Conservation (phyloP, 2,329 filamentous ascomycete genomes). For the Colletotrichum horii region DNA sequence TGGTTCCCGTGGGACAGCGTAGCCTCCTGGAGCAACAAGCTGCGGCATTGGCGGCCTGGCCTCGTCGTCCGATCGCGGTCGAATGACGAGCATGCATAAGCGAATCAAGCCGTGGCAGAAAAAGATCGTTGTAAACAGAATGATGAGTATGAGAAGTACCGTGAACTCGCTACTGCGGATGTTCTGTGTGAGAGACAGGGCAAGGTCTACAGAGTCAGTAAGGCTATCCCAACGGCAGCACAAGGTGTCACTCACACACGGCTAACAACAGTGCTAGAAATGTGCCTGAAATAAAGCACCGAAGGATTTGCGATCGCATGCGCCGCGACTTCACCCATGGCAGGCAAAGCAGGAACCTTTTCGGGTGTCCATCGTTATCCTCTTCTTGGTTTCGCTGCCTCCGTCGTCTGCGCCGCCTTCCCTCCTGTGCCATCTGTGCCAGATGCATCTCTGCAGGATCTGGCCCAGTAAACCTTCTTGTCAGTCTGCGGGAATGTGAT, state of each 20-base stretch:
- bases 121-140: conserved; percentile 76
- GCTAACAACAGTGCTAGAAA: conserved; percentile 64
- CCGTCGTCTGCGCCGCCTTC: conserved; percentile 37
- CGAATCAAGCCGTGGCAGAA: conserved; percentile 82
- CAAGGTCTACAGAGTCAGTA: conserved; percentile 64
- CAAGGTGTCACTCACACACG: conserved; percentile 63
- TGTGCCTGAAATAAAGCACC: conserved; percentile 68
- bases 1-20: conserved; percentile 72
- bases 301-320: conserved; percentile 60
- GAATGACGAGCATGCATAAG: conserved; percentile 70
- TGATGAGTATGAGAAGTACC: conserved; percentile 78
- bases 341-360: conserved; percentile 58
- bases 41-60: conserved; percentile 34
- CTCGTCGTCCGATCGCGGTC: conserved; percentile 36
- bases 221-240: not conserved
- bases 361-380: conserved; percentile 31
- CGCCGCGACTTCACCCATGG: conserved; percentile 60
- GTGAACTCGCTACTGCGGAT: conserved; percentile 74
- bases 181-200: conserved; percentile 70
- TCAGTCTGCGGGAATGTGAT: not conserved
- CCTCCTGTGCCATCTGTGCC: conserved; percentile 46
- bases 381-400: conserved; percentile 22
- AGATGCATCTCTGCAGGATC: conserved; percentile 56
- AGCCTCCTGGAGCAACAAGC: conserved; percentile 64
- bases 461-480: conserved; percentile 38